Evolutionary conservation across 306 rosid species (phyloP).

Genomic region (Ammopiptanthus mongolicus): DNA sequence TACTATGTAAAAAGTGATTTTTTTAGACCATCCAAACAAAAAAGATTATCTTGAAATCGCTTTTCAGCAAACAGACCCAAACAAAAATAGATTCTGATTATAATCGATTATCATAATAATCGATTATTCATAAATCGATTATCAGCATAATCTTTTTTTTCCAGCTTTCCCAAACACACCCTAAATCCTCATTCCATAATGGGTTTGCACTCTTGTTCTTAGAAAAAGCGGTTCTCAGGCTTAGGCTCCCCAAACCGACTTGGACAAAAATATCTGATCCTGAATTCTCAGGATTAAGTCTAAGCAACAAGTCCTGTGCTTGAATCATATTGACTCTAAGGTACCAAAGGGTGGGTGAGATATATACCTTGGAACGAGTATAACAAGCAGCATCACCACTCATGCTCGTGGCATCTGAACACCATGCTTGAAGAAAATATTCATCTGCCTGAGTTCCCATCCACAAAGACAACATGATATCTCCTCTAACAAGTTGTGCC

Average conservation of each 20-base stretch:
- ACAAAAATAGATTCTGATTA: too few species aligned
- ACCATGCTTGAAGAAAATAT: constrained; percentile 28
- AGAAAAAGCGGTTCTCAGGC: constrained; percentile 25
- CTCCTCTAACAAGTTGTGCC: constrained; percentile 16
- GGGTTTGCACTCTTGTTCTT: constrained; percentile 25
- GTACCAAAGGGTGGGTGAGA: constrained; percentile 48
- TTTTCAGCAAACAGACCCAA: too few species aligned
- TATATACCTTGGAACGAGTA: constrained; percentile 39
- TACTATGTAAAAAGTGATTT: too few species aligned
- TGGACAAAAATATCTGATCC: constrained; percentile 33
- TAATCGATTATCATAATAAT: too few species aligned
- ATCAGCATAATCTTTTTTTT: too few species aligned
- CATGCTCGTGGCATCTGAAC: constrained; percentile 24
- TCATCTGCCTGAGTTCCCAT: constrained; percentile 53
- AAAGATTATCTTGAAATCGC: too few species aligned
- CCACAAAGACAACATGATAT: constrained; percentile 44
- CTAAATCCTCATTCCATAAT: too few species aligned
- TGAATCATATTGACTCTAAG: constrained; percentile 45
- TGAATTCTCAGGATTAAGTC: neutral
- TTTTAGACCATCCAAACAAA: too few species aligned
- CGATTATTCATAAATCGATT: too few species aligned
- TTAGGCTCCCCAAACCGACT: constrained; percentile 27
- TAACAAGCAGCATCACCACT: neutral
- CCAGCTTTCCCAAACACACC: too few species aligned
- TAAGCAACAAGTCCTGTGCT: constrained; percentile 37